Percentiles rank a stretch among this genome's conserved stretches.
Evolutionary conservation across 306 rosid genomes (phyloP).

Genomic region (Quercus berberidifolia): DNA sequence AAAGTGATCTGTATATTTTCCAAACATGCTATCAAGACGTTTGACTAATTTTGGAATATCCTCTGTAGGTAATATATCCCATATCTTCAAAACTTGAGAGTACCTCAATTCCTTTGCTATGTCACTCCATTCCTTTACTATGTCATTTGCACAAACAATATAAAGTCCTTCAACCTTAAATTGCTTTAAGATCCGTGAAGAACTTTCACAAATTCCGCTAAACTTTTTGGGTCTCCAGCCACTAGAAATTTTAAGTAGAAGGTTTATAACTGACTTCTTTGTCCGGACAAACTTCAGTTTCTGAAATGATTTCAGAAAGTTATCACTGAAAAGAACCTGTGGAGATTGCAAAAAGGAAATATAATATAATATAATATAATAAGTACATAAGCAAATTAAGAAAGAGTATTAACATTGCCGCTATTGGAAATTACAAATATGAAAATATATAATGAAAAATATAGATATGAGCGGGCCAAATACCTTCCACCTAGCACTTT

Average conservation of each 20-base stretch:
- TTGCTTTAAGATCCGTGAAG: slow-evolving; percentile 46
- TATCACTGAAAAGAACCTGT: slow-evolving; percentile 68
- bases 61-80: slow-evolving; percentile 62
- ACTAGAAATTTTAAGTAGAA: slow-evolving; percentile 50
- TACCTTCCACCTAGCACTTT: slow-evolving; percentile 75
- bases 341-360: not conserved
- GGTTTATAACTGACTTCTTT: slow-evolving; percentile 48
- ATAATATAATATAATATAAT: not conserved
- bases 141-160: slow-evolving; percentile 55
- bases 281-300: slow-evolving; percentile 24
- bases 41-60: slow-evolving; percentile 51
- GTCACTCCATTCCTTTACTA: slow-evolving; percentile 45
- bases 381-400: not conserved
- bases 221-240: slow-evolving; percentile 75
- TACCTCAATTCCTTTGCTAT: slow-evolving; percentile 31
- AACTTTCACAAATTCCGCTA: slow-evolving; percentile 33
- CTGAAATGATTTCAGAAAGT: slow-evolving; percentile 66
- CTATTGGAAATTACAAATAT: not conserved
- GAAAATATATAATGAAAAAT: not conserved
- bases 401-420: not conserved
- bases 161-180: slow-evolving; percentile 54
- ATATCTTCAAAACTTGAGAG: slow-evolving; percentile 61
- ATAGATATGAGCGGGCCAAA: not conserved
- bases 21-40: slow-evolving; percentile 55
- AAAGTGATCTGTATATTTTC: slow-evolving; percentile 50